A percentile compares a stretch with the other conserved stretches of the same genome.
Evolutionary conservation across 768 basidiomycete species (phyloP).

Genomic region (Boletus huronensis): DNA sequence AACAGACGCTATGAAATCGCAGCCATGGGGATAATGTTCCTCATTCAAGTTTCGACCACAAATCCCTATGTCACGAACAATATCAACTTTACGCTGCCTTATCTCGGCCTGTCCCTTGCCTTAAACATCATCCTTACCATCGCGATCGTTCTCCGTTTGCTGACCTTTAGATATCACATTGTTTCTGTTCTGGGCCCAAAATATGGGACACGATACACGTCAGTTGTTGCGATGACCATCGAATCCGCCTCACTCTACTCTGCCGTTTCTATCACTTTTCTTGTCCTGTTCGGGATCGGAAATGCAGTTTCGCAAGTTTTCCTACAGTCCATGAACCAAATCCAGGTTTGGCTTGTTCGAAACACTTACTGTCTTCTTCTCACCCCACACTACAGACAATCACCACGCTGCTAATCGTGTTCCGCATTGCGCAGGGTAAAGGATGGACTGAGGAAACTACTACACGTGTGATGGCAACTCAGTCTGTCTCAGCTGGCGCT

Average conservation of each 20-base stretch:
- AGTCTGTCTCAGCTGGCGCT: neutral
- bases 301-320: constrained; percentile 28
- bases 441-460: constrained; percentile 3
- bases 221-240: constrained; percentile 33
- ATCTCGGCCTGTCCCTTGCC: constrained; percentile 27
- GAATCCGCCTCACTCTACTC: constrained; percentile 35
- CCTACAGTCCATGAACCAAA: constrained; percentile 26
- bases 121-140: constrained; percentile 34
- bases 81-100: constrained; percentile 21
- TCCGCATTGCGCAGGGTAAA: constrained; percentile 8
- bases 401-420: constrained; percentile 5
- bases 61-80: constrained; percentile 6
- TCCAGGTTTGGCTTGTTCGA: constrained; percentile 20
- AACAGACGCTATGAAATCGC: neutral
- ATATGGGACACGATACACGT: constrained; percentile 28
- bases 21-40: constrained; percentile 9
- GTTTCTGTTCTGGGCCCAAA: constrained; percentile 19
- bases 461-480: neutral
- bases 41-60: constrained; percentile 12
- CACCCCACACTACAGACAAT: neutral
- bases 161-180: constrained; percentile 16
- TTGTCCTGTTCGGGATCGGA: constrained; percentile 24
- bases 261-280: constrained; percentile 25
- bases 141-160: constrained; percentile 29
- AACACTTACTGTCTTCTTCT: neutral